Evolutionary conservation across 306 rosid genomes (phyloP).

Genomic region (Prunus fruticosa): DNA sequence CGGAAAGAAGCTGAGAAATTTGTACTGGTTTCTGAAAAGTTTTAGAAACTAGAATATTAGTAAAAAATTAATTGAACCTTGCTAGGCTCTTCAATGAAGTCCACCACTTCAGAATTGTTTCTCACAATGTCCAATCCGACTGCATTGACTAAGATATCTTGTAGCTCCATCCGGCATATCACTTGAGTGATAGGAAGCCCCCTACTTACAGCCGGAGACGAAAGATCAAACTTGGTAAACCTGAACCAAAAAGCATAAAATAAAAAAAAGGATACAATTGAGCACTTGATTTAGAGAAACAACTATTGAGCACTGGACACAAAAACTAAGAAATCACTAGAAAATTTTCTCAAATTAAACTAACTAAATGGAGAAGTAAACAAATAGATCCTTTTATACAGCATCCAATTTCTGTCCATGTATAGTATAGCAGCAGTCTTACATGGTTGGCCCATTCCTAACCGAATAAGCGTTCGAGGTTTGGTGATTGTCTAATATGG

Average conservation of each 20-base stretch:
- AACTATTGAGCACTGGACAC: no score
- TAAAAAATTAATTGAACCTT: not conserved
- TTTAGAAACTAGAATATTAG: not conserved
- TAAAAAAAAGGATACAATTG: not conserved
- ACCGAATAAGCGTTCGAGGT: not conserved
- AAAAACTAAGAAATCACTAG: not conserved
- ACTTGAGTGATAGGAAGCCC: not conserved
- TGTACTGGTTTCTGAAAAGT: not conserved
- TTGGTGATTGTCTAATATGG: not conserved
- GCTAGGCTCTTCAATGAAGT: not conserved
- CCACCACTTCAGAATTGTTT: not conserved
- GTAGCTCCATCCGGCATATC: not conserved
- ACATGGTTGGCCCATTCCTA: not conserved
- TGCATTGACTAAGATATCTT: not conserved
- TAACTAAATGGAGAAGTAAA: not conserved
- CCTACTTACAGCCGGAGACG: not conserved
- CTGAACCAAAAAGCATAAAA: not conserved
- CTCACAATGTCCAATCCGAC: not conserved
- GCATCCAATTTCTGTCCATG: not conserved
- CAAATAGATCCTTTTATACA: not conserved
- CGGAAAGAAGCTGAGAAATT: not conserved
- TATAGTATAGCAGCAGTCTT: not conserved
- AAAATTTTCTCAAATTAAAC: not conserved
- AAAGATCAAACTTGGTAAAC: not conserved
- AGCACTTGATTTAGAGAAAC: no score